These are phyloP conservation scores for Flaveria linearis DNA, from an alignment of 129 eudicot genomes.

Conservation along the genomic window DNA sequence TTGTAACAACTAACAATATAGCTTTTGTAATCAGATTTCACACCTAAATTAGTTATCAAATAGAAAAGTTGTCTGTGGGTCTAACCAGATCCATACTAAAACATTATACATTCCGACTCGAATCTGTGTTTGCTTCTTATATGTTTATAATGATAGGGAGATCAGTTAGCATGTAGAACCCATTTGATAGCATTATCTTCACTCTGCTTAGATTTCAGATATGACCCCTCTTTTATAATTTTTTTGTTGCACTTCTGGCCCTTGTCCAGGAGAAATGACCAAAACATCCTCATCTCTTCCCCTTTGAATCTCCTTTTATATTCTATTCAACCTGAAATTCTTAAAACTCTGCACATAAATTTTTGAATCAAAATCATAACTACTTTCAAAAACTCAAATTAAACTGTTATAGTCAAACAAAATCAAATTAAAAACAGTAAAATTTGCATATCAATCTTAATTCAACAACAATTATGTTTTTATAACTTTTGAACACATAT, in stretches of 20 bases:
- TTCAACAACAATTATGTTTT: neutral
- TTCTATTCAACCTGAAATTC: neutral
- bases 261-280: neutral
- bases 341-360: neutral
- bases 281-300: neutral
- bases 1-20: neutral
- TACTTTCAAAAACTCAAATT: neutral
- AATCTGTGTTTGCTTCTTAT: neutral
- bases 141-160: neutral
- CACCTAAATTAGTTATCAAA: neutral
- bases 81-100: neutral
- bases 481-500: neutral
- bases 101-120: too few species aligned
- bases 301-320: neutral
- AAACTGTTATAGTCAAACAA: neutral
- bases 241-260: neutral
- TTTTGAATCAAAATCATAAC: neutral
- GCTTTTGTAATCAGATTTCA: neutral
- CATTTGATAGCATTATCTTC: too few species aligned
- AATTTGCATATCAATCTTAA: neutral
- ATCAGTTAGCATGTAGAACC: neutral
- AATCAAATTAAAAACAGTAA: neutral
- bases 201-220: too few species aligned
- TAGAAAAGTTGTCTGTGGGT: neutral
- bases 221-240: too few species aligned